Base-by-base conservation (phyloP, 2,329 filamentous ascomycete species). In the Colletotrichum sojae region DNA sequence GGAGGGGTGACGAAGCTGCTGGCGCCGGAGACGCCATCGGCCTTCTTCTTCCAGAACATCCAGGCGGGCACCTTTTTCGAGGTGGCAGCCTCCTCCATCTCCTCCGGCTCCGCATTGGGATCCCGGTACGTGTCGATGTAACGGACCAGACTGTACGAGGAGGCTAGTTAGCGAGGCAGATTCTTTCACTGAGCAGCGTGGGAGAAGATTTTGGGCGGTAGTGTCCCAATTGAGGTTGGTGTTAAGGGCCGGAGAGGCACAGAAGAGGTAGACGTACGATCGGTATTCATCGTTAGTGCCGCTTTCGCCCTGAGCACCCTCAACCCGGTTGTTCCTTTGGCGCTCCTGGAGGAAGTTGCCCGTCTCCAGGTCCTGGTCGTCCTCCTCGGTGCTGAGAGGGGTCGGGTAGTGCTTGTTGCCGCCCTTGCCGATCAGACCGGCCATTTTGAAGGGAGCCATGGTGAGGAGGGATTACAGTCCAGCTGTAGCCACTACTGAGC, bases 1-100 rank as follows among this genome's bases (percentile, higher is more conserved):
- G 89, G 86, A 25, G 91, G 91, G 39, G 88, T 81, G 71, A 84
- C 80, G 72, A 79, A 78, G 67, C 76, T 75, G 67, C 75, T 77
- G 48, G 75, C 55, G 67, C 75, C 75, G 36, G 75, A 73, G 49
- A 69, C 74, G 9, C 67, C 71, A 51, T 74, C 74, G 48, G 45
- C 5, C 36, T 56, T 49, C 63, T 68, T 68, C 75, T 76, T 71
- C 76, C 80, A 80, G 73, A 81, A 80, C 65, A 76, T 76, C 79
- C 79, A 82, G 77, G 78, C 79, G 13, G 77, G 77, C 46, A 73
- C 72, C 58, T 74, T 74, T 72, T 77, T 73, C 20, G 61, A 55
- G 10, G 73, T 20, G 20, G 73, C 58, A 1, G 70, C 70, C 39
- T 77, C 73, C 43, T 78, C 76, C 57, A 78, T 76, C 70, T 77